Evolutionary conservation across 2,329 filamentous ascomycete genomes (phyloP), one percentile per base, ranked within the genome.

Genomic region (Tolypocladium guangdongense): DNA sequence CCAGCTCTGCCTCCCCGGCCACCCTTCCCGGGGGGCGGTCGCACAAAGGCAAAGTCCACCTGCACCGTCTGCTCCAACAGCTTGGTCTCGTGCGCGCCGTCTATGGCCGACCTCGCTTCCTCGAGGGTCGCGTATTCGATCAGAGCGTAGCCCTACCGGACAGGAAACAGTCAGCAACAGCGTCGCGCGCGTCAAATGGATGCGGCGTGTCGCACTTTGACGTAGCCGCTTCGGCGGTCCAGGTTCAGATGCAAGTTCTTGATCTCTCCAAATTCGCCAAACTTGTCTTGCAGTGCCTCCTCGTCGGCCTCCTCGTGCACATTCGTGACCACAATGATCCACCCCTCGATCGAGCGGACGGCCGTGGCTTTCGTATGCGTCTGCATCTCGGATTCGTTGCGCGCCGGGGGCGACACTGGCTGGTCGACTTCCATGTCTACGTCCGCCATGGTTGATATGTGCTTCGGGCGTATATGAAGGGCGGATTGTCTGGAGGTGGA

Each of bases 221-320:
- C 88, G 64, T 92, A 93, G 66, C 88, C 88, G 57, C 86, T 92
- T 63, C 89, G 77, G 52, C 88, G 78, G 67, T 93, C 88, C 57
- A 93, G 74, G 66, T 93, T 93, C 66, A 93, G 71, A 65, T 93
- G 88, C 65, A 92, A 67, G 65, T 93, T 93, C 78, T 90, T 90
- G 64, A 93, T 89, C 71, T 92, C 87, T 62, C 89, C 89, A 65
- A 80, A 93, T 63, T 93, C 88, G 63, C 83, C 86, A 68, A 93
- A 93, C 68, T 83, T 78, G 68, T 93, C 89, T 63, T 87, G 86
- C 54, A 93, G 69, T 47, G 88, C 84, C 73, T 93, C 88, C 71
- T 93, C 88, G 61, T 86, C 87, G 50, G 88, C 87, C 69, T 93
- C 88, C 66, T 93, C 88, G 73, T 93, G 88, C 36, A 93, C 86